Evolutionary conservation across 2,329 filamentous ascomycete species (phyloP).

Genomic region (Monosporascus sp.): DNA sequence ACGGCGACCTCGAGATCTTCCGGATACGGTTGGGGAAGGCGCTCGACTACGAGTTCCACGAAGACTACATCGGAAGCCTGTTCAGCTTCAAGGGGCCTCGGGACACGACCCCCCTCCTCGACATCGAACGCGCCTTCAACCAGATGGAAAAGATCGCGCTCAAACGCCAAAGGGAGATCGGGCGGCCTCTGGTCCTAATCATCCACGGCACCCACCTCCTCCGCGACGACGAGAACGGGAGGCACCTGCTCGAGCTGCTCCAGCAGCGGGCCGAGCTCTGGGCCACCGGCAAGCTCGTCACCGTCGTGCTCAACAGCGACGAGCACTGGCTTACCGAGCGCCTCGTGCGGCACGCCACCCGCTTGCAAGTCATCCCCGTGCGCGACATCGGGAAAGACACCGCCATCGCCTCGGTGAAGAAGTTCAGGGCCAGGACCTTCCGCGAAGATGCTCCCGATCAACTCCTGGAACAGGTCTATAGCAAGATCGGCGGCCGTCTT

Average conservation of each 20-base stretch:
- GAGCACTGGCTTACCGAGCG: slow-evolving; percentile 56
- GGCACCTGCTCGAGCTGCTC: slow-evolving; percentile 86
- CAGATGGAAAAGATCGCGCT: slow-evolving; percentile 94
- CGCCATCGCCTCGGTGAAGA: slow-evolving; percentile 42
- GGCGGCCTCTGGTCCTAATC: slow-evolving; percentile 74
- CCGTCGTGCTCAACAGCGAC: slow-evolving; percentile 51
- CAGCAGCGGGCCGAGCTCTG: slow-evolving; percentile 89
- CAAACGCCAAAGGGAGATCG: slow-evolving; percentile 53
- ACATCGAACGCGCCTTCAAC: slow-evolving; percentile 94
- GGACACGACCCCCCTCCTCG: slow-evolving; percentile 83
- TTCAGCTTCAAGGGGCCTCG: slow-evolving; percentile 90
- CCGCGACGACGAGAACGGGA: slow-evolving; percentile 84
- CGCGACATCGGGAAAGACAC: slow-evolving; percentile 44
- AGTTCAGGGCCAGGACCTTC: slow-evolving; percentile 44
- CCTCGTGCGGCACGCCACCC: slow-evolving; percentile 49
- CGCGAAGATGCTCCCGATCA: slow-evolving; percentile 32
- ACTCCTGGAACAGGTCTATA: slow-evolving; percentile 46
- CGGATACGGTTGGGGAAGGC: slow-evolving; percentile 86
- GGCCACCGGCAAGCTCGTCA: slow-evolving; percentile 66
- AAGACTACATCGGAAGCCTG: slow-evolving; percentile 92
- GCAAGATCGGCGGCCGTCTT: slow-evolving; percentile 48
- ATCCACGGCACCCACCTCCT: slow-evolving; percentile 90
- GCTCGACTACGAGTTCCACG: slow-evolving; percentile 91
- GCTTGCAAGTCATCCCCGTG: slow-evolving; percentile 50
- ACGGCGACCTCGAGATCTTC: slow-evolving; percentile 90